These are phyloP conservation scores for Tetradesmus lagerheimii DNA, from an alignment of 139 green algal species.

Conservation along the genomic window DNA sequence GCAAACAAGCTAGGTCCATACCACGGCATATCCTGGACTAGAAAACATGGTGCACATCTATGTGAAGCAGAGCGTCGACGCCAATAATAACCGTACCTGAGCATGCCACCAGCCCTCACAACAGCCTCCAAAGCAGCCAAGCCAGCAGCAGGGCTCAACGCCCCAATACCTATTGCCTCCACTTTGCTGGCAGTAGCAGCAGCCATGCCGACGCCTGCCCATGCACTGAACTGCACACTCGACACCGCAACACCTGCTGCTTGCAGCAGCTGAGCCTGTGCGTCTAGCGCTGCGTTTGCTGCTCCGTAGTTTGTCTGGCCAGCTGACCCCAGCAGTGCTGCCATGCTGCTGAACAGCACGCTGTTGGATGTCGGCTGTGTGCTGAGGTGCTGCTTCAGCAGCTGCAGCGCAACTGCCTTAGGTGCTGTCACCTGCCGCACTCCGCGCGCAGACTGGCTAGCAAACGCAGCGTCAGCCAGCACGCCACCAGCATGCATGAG, in stretches of 20 bases:
- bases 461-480: constrained; percentile 63
- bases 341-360: constrained; percentile 84
- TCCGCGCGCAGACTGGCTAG: constrained; percentile 54
- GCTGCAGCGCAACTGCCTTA: constrained; percentile 61
- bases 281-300: constrained; percentile 59
- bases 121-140: constrained; percentile 62
- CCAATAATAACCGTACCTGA: neutral
- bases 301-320: constrained; percentile 81
- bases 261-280: constrained; percentile 11
- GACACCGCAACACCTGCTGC: constrained; percentile 42
- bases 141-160: constrained; percentile 59
- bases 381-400: neutral
- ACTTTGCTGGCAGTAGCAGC: constrained; percentile 63
- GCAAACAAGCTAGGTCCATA: too few relatives aligned
- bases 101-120: constrained; percentile 16
- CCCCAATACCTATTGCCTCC: constrained; percentile 69
- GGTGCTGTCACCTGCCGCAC: constrained; percentile 62
- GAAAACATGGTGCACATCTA: too few relatives aligned
- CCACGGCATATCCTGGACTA: too few relatives aligned
- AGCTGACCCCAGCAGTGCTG: constrained; percentile 74
- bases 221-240: constrained; percentile 82
- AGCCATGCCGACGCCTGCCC: constrained; percentile 71
- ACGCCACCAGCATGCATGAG: constrained; percentile 74
- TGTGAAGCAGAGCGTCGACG: neutral
- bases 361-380: constrained; percentile 39